These are phyloP conservation scores for Elongisporangium undulatum DNA, from an alignment of 352 stramenopile species.

Conservation along the genomic window DNA sequence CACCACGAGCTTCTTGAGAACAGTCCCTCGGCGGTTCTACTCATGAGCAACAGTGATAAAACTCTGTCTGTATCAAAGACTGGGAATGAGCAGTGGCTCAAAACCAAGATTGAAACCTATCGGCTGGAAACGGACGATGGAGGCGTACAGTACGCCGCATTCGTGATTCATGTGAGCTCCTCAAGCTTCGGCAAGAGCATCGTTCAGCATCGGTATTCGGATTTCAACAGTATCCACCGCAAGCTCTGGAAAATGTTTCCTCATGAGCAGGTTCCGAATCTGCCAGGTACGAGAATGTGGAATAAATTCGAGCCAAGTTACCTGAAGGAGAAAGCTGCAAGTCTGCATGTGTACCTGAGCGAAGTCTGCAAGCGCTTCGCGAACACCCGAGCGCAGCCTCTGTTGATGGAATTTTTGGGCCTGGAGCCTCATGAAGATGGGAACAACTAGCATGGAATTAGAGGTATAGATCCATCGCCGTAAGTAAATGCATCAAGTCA, in stretches of 20 bases:
- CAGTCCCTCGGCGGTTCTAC: conserved; percentile 68
- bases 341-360: conserved; percentile 63
- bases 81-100: conserved; percentile 47
- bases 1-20: conserved; percentile 80
- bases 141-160: conserved; percentile 67
- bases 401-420: conserved; percentile 61
- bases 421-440: neutral
- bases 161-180: conserved; percentile 76
- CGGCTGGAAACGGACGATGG: conserved; percentile 67
- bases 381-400: conserved; percentile 56
- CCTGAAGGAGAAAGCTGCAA: conserved; percentile 74
- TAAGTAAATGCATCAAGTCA: neutral
- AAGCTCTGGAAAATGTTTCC: conserved; percentile 74
- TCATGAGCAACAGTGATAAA: conserved; percentile 45
- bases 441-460: neutral
- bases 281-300: conserved; percentile 77
- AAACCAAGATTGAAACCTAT: conserved; percentile 80
- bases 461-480: neutral
- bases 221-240: conserved; percentile 73
- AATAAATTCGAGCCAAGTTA: conserved; percentile 83
- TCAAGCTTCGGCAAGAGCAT: conserved; percentile 54
- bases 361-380: conserved; percentile 72
- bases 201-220: conserved; percentile 76
- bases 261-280: conserved; percentile 64
- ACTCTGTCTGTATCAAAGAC: conserved; percentile 6